phyloP scores from a whole-genome alignment of 1,284 basidiomycete species.

The Fomitiporia mediterranea region DNA sequence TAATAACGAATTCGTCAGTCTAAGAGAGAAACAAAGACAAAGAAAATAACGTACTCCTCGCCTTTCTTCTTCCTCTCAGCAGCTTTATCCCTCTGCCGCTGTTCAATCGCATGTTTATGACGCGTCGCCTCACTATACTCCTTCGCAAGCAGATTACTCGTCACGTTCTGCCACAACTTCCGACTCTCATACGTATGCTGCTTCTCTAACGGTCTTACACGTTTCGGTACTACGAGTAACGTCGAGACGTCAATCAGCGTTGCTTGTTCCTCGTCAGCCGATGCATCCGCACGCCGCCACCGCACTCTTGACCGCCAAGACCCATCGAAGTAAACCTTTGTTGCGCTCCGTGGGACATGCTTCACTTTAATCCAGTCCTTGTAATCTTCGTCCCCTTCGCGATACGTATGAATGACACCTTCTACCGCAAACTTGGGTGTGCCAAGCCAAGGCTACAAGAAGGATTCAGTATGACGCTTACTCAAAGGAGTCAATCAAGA shows the following conservation, averaged over 20 bases:
- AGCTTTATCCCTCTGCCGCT: conserved; percentile 83
- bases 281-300: conserved; percentile 56
- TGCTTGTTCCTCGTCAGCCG: conserved; percentile 48
- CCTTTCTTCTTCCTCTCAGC: conserved; percentile 79
- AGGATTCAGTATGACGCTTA: neutral
- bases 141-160: conserved; percentile 71
- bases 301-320: conserved; percentile 83
- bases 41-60: conserved; percentile 54
- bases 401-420: conserved; percentile 85
- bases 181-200: conserved; percentile 84
- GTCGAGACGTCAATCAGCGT: conserved; percentile 76
- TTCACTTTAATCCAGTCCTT: conserved; percentile 85
- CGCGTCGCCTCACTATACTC: conserved; percentile 87
- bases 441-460: conserved; percentile 81
- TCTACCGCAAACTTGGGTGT: conserved; percentile 85
- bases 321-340: conserved; percentile 84
- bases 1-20: conserved; percentile 9
- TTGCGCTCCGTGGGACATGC: conserved; percentile 77
- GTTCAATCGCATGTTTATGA: conserved; percentile 86
- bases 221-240: conserved; percentile 77
- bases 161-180: conserved; percentile 87
- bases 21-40: neutral
- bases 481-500: conserved; percentile 1
- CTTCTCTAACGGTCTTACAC: conserved; percentile 74
- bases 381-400: conserved; percentile 54